Percentiles rank a stretch among this genome's conserved stretches.
These are phyloP conservation scores for Solanum medicagineum DNA, from an alignment of 257 asterid genomes.

Conservation along the genomic window DNA sequence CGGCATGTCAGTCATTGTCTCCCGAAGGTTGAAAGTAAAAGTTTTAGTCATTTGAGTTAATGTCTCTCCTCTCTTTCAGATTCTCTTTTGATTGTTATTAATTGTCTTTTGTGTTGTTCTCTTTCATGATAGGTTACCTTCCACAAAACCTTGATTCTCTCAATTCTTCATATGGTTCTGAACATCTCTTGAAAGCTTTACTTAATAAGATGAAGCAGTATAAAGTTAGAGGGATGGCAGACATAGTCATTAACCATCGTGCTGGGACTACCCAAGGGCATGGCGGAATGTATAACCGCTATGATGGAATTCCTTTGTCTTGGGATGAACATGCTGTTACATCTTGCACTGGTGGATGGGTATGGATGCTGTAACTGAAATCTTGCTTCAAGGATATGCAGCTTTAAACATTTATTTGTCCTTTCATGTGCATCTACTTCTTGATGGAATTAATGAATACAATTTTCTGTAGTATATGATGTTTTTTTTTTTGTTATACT, in stretches of 20 bases:
- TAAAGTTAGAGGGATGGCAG: slow-evolving; percentile 93
- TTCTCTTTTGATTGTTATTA: not conserved
- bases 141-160: slow-evolving; percentile 88
- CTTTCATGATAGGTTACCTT: slow-evolving; percentile 55
- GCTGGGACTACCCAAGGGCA: slow-evolving; percentile 81
- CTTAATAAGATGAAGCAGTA: slow-evolving; percentile 72
- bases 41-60: not conserved
- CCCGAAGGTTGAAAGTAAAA: slow-evolving; percentile 54
- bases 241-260: slow-evolving; percentile 91
- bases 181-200: slow-evolving; percentile 53
- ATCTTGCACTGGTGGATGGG: slow-evolving; percentile 88
- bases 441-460: not conserved
- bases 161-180: slow-evolving; percentile 82
- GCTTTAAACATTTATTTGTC: not conserved
- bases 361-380: slow-evolving; percentile 11
- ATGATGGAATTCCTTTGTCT: slow-evolving; percentile 78
- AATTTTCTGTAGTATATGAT: not conserved
- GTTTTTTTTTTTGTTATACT: not conserved
- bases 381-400: not conserved
- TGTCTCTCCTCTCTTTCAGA: not conserved
- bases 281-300: slow-evolving; percentile 87
- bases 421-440: not conserved
- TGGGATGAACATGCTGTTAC: slow-evolving; percentile 96
- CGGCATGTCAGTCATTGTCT: slow-evolving; percentile 58
- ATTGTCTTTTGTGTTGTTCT: not conserved